Evolutionary conservation across 805 yeast species (phyloP), one percentile per base, ranked within the genome.

Genomic region (Pichia cabralensis): DNA sequence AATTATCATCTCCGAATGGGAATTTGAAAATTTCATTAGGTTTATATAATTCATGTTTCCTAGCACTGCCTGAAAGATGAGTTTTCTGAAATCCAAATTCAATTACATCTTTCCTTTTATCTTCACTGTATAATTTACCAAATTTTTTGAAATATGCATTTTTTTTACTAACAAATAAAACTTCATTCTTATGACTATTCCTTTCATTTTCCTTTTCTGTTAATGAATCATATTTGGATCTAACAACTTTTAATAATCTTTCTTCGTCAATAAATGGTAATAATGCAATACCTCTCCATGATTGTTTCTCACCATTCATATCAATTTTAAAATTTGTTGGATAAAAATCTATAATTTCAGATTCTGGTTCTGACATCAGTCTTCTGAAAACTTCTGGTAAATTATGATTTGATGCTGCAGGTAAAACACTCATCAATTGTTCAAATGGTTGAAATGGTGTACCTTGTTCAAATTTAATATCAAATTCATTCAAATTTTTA

Each of bases 251-350:
- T 34, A 88, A 55, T 28, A 88, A 62, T 46, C 94, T 63, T n/a
- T 56, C 56, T 48, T 84, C 95, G 48, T 88, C 95, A 46, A 88
- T 89, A 46, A 88, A 88, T 0, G 97, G 96, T 36, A 88, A 61
- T 26, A 88, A 59, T 1, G 94, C 88, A 48, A 88, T 80, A 35
- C 95, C 96, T 53, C 85, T 94, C 97, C 97, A 88, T 33, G 89
- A 67, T 84, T 81, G 80, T 45, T 82, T 85, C 46, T 84, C 83
- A 20, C 97, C 97, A 52, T 88, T 86, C 95, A 88, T 85, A 58
- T 88, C 97, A 44, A 88, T 79, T 30, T 78, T 72, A 58, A 88
- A 88, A 22, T 82, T 79, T 38, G 74, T 82, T 0, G 97, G 97
- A 49, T 88, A 88, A 46, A 86, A 88, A 49, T 88, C 96, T 43